Conservation (phyloP, 106 monocot genomes). For the Vanilla planifolia region DNA sequence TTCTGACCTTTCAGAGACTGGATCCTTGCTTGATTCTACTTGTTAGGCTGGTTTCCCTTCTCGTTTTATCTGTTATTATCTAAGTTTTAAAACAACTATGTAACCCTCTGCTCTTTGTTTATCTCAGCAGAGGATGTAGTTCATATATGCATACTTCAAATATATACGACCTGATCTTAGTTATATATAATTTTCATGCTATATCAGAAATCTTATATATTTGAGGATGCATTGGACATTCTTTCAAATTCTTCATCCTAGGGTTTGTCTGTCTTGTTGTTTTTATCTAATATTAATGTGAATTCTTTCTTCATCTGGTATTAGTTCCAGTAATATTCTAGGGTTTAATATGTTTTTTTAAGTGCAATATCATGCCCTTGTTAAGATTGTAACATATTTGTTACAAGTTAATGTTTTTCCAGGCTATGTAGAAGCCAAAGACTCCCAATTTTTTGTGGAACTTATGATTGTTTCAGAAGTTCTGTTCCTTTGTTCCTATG, state of each 20-base stretch:
- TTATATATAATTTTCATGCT: neutral
- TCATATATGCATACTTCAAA: constrained; percentile 3
- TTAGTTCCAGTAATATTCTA: too few species aligned
- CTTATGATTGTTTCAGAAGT: neutral
- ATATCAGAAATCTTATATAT: constrained; percentile 1
- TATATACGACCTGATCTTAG: constrained; percentile 1
- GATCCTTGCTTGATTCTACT: constrained; percentile 13
- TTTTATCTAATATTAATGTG: constrained; percentile 1
- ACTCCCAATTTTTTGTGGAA: neutral
- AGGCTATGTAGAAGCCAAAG: neutral
- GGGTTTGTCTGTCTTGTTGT: neutral
- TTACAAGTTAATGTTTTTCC: too few species aligned
- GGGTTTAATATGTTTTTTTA: neutral
- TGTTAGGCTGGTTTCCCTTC: constrained; percentile 8
- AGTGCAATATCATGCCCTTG: neutral
- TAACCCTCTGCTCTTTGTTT: constrained; percentile 11
- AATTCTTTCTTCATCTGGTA: too few species aligned
- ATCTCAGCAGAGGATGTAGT: constrained; percentile 6
- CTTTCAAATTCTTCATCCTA: neutral
- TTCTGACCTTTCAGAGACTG: constrained; percentile 32
- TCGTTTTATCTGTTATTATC: constrained; percentile 12
- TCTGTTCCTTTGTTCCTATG: neutral
- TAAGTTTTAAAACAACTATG: constrained; percentile 12
- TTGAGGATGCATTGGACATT: neutral
- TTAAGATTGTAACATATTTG: too few species aligned